Conservation (phyloP, 805 yeast genomes). For the Yueomyces sinensis region DNA sequence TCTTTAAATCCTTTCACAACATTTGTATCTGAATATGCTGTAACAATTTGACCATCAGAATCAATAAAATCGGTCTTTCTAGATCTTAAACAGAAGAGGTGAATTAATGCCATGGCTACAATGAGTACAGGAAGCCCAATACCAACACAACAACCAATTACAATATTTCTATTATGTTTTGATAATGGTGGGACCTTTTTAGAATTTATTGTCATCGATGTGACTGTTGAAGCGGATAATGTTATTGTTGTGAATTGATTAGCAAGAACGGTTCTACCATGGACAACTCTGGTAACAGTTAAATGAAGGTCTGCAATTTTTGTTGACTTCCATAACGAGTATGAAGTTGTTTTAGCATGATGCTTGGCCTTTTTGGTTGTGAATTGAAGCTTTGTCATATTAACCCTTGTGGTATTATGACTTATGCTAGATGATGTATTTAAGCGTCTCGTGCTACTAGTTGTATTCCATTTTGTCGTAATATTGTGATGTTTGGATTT, state of each 20-base stretch:
- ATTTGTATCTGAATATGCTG: constrained; percentile 14
- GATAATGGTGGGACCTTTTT: constrained; percentile 29
- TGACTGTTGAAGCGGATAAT: constrained; percentile 14
- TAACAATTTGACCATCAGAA: constrained; percentile 21
- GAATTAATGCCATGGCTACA: constrained; percentile 7
- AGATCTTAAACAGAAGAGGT: constrained; percentile 13
- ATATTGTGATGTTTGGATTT: no score
- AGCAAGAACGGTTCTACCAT: constrained; percentile 21
- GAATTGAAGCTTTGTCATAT: no score
- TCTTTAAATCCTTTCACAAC: constrained; percentile 11
- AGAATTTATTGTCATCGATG: constrained; percentile 7
- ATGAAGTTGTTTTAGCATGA: no score
- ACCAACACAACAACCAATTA: constrained; percentile 58
- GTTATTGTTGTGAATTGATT: constrained; percentile 21
- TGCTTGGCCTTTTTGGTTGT: no score
- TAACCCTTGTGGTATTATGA: no score
- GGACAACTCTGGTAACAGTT: constrained; percentile 14
- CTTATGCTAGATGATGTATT: no score
- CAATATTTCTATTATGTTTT: constrained; percentile 33
- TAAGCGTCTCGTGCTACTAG: no score
- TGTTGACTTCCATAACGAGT: constrained; percentile 4
- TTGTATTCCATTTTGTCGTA: no score
- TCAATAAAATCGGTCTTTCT: constrained; percentile 19
- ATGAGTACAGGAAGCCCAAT: constrained; percentile 46
- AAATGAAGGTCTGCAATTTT: constrained; percentile 4